Base-by-base conservation (phyloP, 257 asterid species). In the Solanum peruvianum region DNA sequence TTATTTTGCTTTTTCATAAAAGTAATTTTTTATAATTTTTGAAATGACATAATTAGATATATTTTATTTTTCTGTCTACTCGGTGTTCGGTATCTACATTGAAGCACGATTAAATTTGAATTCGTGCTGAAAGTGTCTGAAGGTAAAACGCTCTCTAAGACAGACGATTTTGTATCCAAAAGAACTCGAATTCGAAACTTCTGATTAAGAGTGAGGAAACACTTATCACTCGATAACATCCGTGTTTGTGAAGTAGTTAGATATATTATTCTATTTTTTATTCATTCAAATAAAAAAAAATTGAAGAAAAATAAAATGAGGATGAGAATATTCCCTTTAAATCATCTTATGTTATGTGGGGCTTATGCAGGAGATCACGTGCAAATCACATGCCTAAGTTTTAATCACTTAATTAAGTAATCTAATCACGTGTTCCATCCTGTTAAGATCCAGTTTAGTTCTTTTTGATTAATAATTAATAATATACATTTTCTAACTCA, bases 381-480 rank as follows among this genome's bases (percentile, higher is more conserved):
- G 85, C 29, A 49, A 81, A 47, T 81, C 67, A 81, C 69, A 49
- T 81, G 69, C 85, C 7, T 49, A 8, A 9, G 69, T 81, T 81
- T 49, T 31, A 35, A 18, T 47, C 69, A 29, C 45, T 41, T 1
- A 77, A 81, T 29, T 81, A 49, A 81, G 85, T 80, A 80, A 45
- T 77, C 62, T 77, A 77, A 49, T 81, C 69, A 49, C 85, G 69
- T 81, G 85, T 31, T 81, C 85, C 85, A 81, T 81, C 85, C 31
- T 49, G 85, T 49, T 49, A 81, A 81, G 85, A 81, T 81, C 69
- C 45, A 49, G 85, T 81, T 78, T 81, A 81, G 45, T 29, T 18
- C 64, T 29, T 81, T 81, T 58, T 81, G 56, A 81, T 81, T 11
- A 29, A 49, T 81, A 31, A 27, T 44, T 45, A 44, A 45, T 29